A percentile compares a stretch with the other conserved stretches of the same genome.
Conservation (phyloP, 208 protist species). For the Leishmania major region DNA sequence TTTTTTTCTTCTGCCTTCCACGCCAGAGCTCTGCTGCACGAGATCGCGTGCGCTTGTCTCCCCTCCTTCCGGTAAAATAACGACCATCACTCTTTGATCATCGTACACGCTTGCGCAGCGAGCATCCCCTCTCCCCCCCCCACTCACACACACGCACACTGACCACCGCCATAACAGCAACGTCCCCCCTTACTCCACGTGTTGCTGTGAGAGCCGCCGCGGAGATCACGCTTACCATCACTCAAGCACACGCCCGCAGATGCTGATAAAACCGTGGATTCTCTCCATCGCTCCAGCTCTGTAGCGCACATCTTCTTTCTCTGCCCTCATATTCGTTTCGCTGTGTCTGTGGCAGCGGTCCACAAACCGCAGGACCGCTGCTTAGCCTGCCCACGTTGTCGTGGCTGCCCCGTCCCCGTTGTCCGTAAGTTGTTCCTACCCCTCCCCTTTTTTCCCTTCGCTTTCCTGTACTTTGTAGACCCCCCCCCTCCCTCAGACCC, state of each 20-base stretch:
- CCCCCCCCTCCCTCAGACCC: neutral
- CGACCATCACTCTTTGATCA: neutral
- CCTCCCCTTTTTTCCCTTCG: neutral
- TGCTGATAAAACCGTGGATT: neutral
- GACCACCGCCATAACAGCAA: neutral
- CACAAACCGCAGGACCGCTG: too few species aligned
- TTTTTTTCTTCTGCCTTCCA: constrained; percentile 13
- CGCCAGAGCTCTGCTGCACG: neutral
- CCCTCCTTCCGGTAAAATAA: neutral
- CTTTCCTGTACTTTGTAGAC: neutral
- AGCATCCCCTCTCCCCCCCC: neutral
- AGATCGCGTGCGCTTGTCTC: neutral
- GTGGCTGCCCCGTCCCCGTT: neutral
- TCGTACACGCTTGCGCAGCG: neutral
- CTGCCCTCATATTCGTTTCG: too few species aligned
- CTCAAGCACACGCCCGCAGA: neutral
- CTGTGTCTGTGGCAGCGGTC: too few species aligned
- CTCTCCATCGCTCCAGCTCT: neutral
- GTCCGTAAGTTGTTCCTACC: neutral
- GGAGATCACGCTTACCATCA: neutral
- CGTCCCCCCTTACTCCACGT: neutral
- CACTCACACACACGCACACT: neutral
- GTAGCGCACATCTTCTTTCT: neutral
- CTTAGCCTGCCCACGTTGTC: neutral
- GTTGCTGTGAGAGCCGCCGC: neutral